These are phyloP conservation scores for Mucor indicus DNA, from an alignment of 371 early-diverging fungal genomes.

Conservation along the genomic window DNA sequence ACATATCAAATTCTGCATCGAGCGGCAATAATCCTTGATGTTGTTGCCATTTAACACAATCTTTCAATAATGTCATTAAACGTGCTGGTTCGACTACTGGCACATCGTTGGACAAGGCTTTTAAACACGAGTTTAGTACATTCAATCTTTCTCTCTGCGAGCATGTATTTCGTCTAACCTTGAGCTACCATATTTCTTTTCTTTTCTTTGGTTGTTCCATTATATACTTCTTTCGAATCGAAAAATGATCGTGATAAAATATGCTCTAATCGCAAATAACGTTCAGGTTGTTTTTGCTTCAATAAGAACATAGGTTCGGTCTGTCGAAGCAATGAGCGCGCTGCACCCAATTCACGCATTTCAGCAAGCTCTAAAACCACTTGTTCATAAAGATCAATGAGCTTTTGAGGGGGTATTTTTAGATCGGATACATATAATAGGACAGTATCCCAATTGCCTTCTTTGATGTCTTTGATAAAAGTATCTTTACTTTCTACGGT, in stretches of 20 bases:
- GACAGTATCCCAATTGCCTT: slow-evolving; percentile 89
- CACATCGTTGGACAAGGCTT: slow-evolving; percentile 66
- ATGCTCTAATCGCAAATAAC: slow-evolving; percentile 78
- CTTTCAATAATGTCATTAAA: slow-evolving; percentile 77
- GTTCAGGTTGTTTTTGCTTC: slow-evolving; percentile 66
- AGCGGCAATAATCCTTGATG: slow-evolving; percentile 73
- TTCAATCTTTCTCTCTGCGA: no score
- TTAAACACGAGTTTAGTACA: no score
- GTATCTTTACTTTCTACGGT: slow-evolving; percentile 78
- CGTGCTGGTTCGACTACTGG: slow-evolving; percentile 76
- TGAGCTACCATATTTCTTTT: slow-evolving; percentile 73
- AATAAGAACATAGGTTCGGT: slow-evolving; percentile 84
- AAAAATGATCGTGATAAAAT: slow-evolving; percentile 67
- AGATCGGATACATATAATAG: slow-evolving; percentile 67
- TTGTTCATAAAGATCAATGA: slow-evolving; percentile 89
- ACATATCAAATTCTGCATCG: slow-evolving; percentile 75
- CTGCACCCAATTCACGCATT: slow-evolving; percentile 79
- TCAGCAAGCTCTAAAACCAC: slow-evolving; percentile 75
- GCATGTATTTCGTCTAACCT: no score
- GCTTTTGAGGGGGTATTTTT: slow-evolving; percentile 64
- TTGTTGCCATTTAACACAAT: slow-evolving; percentile 86
- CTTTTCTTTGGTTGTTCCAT: slow-evolving; percentile 63
- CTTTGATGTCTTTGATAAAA: slow-evolving; percentile 71
- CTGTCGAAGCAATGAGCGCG: slow-evolving; percentile 80
- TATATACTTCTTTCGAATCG: slow-evolving; percentile 60